Conservation (phyloP, 2,329 filamentous ascomycete species). For the Colletotrichum zoysiae region DNA sequence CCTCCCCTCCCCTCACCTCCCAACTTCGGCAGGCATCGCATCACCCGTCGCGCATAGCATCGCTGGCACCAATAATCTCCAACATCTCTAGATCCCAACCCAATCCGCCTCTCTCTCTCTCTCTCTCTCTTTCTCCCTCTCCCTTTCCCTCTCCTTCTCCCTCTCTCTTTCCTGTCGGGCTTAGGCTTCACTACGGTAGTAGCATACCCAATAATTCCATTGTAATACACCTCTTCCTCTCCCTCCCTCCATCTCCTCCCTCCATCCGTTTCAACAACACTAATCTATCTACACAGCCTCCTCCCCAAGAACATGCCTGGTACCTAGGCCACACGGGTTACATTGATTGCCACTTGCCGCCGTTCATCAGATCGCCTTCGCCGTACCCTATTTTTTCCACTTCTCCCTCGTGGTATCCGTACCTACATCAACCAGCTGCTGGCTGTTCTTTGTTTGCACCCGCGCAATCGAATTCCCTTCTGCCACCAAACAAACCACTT, state of each 20-base stretch:
- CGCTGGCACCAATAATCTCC: constrained; percentile 16
- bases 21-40: neutral
- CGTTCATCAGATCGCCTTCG: neutral
- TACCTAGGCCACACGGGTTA: neutral
- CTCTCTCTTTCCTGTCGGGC: neutral
- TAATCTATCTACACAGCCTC: constrained; percentile 15
- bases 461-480: neutral
- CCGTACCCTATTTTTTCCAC: neutral
- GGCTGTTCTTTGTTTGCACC: constrained; percentile 30
- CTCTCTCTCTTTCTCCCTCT: no score
- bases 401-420: neutral
- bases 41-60: neutral
- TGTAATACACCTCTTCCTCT: neutral
- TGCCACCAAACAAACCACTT: neutral
- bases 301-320: neutral
- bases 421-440: neutral
- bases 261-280: constrained; percentile 5
- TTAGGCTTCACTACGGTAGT: neutral
- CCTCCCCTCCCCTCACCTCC: no score
- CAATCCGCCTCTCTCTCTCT: neutral
- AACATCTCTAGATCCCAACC: neutral
- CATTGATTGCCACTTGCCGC: constrained; percentile 6
- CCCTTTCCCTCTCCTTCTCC: neutral
- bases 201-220: neutral
- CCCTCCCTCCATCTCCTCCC: neutral